Evolutionary conservation across 1,284 basidiomycete species (phyloP).

Genomic region (Phellinidium pouzarii): DNA sequence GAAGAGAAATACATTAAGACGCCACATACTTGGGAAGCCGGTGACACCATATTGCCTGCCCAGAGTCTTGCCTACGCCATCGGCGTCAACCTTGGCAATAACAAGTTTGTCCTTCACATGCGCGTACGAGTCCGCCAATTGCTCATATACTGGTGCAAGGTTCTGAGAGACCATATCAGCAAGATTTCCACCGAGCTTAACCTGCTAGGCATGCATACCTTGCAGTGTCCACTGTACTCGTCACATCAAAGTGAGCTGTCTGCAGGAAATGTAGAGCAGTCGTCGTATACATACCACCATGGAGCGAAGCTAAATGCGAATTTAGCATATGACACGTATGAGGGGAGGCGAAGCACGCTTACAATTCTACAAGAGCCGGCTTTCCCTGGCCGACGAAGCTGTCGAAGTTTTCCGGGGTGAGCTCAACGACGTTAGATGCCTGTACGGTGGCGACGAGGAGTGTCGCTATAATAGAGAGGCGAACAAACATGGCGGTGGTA

Average conservation of each 20-base stretch:
- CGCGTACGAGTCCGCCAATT: slow-evolving; percentile 81
- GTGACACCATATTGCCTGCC: slow-evolving; percentile 72
- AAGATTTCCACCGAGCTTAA: slow-evolving; percentile 2
- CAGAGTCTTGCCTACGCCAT: slow-evolving; percentile 72
- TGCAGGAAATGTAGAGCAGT: neutral
- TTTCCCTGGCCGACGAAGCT: slow-evolving; percentile 67
- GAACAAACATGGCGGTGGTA: slow-evolving; percentile 51
- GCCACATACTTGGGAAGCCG: slow-evolving; percentile 77
- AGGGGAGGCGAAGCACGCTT: slow-evolving; percentile 37
- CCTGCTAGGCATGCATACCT: slow-evolving; percentile 37
- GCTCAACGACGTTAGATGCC: slow-evolving; percentile 81
- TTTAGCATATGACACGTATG: neutral
- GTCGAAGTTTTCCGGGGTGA: slow-evolving; percentile 74
- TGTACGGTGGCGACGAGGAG: slow-evolving; percentile 47
- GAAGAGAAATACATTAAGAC: neutral
- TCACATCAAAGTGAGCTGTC: neutral
- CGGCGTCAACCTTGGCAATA: slow-evolving; percentile 91
- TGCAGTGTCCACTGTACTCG: slow-evolving; percentile 67
- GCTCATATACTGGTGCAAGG: slow-evolving; percentile 83
- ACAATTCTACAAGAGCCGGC: slow-evolving; percentile 87
- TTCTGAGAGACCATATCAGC: slow-evolving; percentile 38
- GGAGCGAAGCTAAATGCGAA: slow-evolving; percentile 58
- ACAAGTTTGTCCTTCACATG: slow-evolving; percentile 76
- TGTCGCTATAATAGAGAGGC: slow-evolving; percentile 49
- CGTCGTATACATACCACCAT: slow-evolving; percentile 61